Conservation (phyloP, 108 stramenopile species). For the Pseudonitzschia multiseries region DNA sequence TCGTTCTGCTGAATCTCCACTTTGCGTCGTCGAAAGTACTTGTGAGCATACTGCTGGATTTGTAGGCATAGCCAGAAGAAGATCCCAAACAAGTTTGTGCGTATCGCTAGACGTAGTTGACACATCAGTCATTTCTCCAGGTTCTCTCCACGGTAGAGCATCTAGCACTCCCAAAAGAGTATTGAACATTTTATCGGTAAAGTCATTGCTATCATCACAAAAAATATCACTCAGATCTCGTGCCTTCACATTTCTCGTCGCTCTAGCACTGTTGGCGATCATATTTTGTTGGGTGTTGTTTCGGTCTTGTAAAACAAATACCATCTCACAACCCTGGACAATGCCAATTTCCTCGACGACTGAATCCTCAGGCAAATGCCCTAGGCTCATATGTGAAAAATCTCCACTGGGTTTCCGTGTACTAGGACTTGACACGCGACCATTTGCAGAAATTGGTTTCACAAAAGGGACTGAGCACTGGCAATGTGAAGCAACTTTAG, state of each 20-base stretch:
- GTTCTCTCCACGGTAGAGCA: slow-evolving; percentile 50
- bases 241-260: slow-evolving; percentile 21
- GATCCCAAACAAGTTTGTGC: slow-evolving; percentile 87
- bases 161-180: slow-evolving; percentile 69
- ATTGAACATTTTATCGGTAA: slow-evolving; percentile 66
- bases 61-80: slow-evolving; percentile 91
- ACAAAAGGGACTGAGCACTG: slow-evolving; percentile 43
- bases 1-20: not conserved
- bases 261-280: slow-evolving; percentile 13
- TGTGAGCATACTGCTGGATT: slow-evolving; percentile 59
- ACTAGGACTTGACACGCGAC: slow-evolving; percentile 37
- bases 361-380: slow-evolving; percentile 53
- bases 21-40: slow-evolving; percentile 47
- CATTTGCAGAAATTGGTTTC: slow-evolving; percentile 58
- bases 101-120: slow-evolving; percentile 30
- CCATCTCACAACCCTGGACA: slow-evolving; percentile 73
- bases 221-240: slow-evolving; percentile 66
- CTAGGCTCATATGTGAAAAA: slow-evolving; percentile 33
- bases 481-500: slow-evolving; percentile 61
- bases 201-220: slow-evolving; percentile 47
- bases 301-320: slow-evolving; percentile 61
- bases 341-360: slow-evolving; percentile 76
- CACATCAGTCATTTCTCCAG: slow-evolving; percentile 24
- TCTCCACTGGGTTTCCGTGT: slow-evolving; percentile 20
- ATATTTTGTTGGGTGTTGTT: slow-evolving; percentile 23